Evolutionary conservation across 805 yeast genomes (phyloP), one percentile per base, ranked within the genome.

Genomic region (Maudiozyma serrabonitensis): DNA sequence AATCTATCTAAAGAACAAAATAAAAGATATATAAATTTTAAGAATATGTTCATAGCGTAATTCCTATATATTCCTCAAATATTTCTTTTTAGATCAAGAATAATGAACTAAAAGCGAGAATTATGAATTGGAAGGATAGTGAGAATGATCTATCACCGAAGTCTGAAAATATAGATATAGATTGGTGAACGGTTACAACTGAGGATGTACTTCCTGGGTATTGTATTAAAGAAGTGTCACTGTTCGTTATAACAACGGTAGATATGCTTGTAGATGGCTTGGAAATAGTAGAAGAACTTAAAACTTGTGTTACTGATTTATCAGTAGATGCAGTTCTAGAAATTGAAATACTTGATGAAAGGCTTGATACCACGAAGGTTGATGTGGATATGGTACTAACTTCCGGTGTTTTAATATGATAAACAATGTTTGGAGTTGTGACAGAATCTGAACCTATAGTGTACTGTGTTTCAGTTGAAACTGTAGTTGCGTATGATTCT

Each of bases 371-470:
- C 7, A 48, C 26, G 4, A 34, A 12, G 19, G 41, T 37, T n/a
- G 40, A 23, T 8, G 16, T 9, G n/a, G 48, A 39, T 16, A 34
- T 32, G 13, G 9, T 2, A 18, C 37, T 12, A 13, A 35, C 18
- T 16, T 43, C 35, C 43, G 57, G 56, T 7, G 58, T 56, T 28
- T 54, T 55, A 31, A 54, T 53, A 40, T 50, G 45, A 28, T 41
- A 46, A 6, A 49, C 31, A 3, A 47, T 39, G 34, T 52, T 48
- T 23, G 43, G 37, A 16, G 51, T 51, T n/a, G 32, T 18, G 6
- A 16, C 16, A 42, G 44, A 37, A 21, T 40, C 46, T 16, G 41
- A 34, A 37, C 46, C 43, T 4, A 47, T 39, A 4, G 47, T 43
- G 15, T 26, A 32, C 8, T 52, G 43, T 3, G 46, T 48, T 43